A percentile compares a stretch with the other conserved stretches of the same genome.
Evolutionary conservation across 345 rosid species (phyloP).

Genomic region (Corchorus olitorius): DNA sequence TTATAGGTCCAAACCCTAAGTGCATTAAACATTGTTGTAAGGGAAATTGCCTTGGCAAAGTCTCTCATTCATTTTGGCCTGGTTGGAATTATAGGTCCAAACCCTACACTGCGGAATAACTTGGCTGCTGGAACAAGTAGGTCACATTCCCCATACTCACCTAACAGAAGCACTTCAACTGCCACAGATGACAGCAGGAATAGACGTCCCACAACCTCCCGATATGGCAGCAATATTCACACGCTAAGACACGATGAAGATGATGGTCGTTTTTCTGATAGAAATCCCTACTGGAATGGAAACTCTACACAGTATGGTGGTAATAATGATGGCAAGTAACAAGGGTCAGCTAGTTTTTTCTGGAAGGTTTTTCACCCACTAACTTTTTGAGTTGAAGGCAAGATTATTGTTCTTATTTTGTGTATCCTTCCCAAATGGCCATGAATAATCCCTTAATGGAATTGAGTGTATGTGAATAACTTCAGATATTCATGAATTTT

Average conservation of each 20-base stretch:
- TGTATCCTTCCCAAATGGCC: background rate
- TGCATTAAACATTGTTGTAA: background rate
- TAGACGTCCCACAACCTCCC: slow-evolving; percentile 49
- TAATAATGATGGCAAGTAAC: slow-evolving; percentile 40
- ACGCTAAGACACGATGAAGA: slow-evolving; percentile 73
- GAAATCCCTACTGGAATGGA: slow-evolving; percentile 89
- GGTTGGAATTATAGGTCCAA: slow-evolving; percentile 46
- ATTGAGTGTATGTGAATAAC: background rate
- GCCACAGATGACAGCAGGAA: slow-evolving; percentile 40
- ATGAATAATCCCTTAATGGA: background rate
- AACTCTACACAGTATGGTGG: slow-evolving; percentile 87
- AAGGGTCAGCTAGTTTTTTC: background rate
- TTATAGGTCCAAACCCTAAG: too few species aligned
- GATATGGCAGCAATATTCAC: slow-evolving; percentile 73
- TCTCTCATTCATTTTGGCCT: background rate
- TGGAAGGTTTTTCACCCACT: background rate
- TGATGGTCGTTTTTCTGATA: slow-evolving; percentile 54
- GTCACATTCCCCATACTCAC: slow-evolving; percentile 22
- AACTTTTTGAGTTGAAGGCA: background rate
- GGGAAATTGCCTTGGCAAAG: background rate
- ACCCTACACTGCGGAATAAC: slow-evolving; percentile 41
- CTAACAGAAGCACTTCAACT: slow-evolving; percentile 31
- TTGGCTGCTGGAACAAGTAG: slow-evolving; percentile 32
- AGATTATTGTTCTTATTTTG: background rate
- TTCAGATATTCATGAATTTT: background rate